Conservation (phyloP, 768 basidiomycete species). For the Leccinum variicolor region DNA sequence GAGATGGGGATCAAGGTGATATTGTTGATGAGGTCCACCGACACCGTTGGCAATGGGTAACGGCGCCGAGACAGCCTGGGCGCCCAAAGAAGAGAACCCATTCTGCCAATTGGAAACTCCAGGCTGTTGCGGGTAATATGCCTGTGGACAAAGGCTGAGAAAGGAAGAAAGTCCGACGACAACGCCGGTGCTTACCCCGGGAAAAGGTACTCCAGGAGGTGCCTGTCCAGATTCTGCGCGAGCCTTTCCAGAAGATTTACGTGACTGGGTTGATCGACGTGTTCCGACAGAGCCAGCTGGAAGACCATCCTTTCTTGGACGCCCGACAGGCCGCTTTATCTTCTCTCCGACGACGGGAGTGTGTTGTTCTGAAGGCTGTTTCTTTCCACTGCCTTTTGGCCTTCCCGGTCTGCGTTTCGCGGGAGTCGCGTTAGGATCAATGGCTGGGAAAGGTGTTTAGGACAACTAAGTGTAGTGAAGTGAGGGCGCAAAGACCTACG, state of each 20-base stretch:
- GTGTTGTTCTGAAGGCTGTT: constrained; percentile 40
- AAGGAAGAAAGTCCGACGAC: not conserved
- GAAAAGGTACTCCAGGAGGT: constrained; percentile 30
- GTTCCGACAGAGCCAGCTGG: constrained; percentile 68
- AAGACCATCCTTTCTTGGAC: constrained; percentile 78
- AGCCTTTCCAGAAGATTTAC: constrained; percentile 36
- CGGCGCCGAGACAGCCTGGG: constrained; percentile 30
- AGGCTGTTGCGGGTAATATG: constrained; percentile 32
- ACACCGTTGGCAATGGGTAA: constrained; percentile 31
- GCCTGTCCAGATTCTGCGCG: constrained; percentile 18
- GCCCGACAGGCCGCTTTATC: constrained; percentile 74
- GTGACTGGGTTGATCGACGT: constrained; percentile 39
- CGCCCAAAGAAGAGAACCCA: constrained; percentile 25
- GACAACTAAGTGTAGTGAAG: not conserved
- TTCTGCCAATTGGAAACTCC: constrained; percentile 30
- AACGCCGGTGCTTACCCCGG: constrained; percentile 21
- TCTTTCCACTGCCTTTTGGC: constrained; percentile 80
- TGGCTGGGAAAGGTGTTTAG: constrained; percentile 15
- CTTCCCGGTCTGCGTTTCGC: constrained; percentile 70
- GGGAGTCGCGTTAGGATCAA: constrained; percentile 32
- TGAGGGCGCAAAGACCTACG: constrained; percentile 9
- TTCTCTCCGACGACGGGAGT: constrained; percentile 43
- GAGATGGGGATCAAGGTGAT: constrained; percentile 49
- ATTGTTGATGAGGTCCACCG: constrained; percentile 24
- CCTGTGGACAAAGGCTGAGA: constrained; percentile 17